phyloP scores from a whole-genome alignment of 164 flowering plant species.

The Saururus chinensis region DNA sequence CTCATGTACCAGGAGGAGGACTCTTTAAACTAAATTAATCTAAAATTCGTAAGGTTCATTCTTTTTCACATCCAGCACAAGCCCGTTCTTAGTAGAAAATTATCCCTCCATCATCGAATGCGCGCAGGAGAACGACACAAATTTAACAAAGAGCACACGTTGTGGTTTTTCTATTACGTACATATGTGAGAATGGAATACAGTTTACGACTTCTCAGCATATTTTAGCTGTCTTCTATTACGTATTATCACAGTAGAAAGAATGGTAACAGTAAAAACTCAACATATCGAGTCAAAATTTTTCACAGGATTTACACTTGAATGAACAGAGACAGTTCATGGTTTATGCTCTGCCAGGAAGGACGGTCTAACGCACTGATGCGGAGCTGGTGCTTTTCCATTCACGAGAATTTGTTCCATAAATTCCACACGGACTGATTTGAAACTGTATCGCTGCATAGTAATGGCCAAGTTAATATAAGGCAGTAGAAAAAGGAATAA shows the following conservation, averaged over 20 bases:
- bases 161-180: too few species aligned
- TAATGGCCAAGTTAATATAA: background rate
- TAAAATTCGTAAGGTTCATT: too few species aligned
- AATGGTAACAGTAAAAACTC: background rate
- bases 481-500: background rate
- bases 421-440: conserved; percentile 76
- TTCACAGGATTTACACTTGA: background rate
- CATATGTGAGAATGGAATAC: too few species aligned
- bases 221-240: background rate
- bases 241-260: conserved; percentile 7
- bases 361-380: conserved; percentile 39
- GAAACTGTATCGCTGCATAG: conserved; percentile 53
- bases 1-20: too few species aligned
- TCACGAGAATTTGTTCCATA: conserved; percentile 63
- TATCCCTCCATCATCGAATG: too few species aligned
- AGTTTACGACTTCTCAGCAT: too few species aligned
- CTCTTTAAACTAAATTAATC: too few species aligned
- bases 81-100: too few species aligned
- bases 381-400: conserved; percentile 46
- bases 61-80: too few species aligned
- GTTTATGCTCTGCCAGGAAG: conserved; percentile 58
- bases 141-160: too few species aligned
- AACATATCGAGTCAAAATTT: background rate
- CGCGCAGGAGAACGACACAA: too few species aligned
- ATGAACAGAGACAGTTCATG: conserved; percentile 17